phyloP scores from a whole-genome alignment of 345 rosid species.

The Aurinia saxatilis region DNA sequence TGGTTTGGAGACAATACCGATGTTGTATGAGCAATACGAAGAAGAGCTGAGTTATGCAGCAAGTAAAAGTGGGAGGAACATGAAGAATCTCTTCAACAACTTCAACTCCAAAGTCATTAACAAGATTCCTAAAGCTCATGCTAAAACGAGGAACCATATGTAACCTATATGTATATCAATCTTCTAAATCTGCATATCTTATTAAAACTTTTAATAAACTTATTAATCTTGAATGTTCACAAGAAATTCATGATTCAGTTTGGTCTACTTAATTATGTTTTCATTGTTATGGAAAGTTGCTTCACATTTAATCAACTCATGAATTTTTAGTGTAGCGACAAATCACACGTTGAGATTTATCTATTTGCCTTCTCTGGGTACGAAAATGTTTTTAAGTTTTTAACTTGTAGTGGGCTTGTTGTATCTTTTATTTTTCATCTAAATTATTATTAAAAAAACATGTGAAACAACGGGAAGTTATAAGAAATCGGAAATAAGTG shows the following conservation, averaged over 20 bases:
- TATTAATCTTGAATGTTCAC: background rate
- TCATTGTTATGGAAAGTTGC: background rate
- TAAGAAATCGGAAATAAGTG: too few relatives aligned
- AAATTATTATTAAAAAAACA: too few relatives aligned
- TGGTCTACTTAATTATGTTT: background rate
- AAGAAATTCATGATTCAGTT: background rate
- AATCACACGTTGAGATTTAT: too few relatives aligned
- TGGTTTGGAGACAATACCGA: slow-evolving; percentile 37
- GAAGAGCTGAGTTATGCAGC: slow-evolving; percentile 34
- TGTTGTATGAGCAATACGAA: slow-evolving; percentile 35
- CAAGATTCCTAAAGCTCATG: slow-evolving; percentile 44
- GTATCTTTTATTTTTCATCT: too few relatives aligned
- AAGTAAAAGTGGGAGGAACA: slow-evolving; percentile 28
- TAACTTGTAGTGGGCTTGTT: too few relatives aligned
- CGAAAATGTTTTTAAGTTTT: too few relatives aligned
- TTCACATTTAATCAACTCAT: too few relatives aligned
- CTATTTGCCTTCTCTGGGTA: too few relatives aligned
- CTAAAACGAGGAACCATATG: slow-evolving; percentile 24
- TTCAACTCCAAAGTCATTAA: slow-evolving; percentile 38
- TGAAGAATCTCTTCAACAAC: slow-evolving; percentile 27
- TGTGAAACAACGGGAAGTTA: too few relatives aligned
- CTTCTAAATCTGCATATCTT: background rate
- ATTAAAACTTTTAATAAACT: background rate
- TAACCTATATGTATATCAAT: slow-evolving; percentile 2
- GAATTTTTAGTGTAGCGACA: too few relatives aligned